These are phyloP conservation scores for Garcia nutans DNA, from an alignment of 345 rosid genomes.

Conservation along the genomic window DNA sequence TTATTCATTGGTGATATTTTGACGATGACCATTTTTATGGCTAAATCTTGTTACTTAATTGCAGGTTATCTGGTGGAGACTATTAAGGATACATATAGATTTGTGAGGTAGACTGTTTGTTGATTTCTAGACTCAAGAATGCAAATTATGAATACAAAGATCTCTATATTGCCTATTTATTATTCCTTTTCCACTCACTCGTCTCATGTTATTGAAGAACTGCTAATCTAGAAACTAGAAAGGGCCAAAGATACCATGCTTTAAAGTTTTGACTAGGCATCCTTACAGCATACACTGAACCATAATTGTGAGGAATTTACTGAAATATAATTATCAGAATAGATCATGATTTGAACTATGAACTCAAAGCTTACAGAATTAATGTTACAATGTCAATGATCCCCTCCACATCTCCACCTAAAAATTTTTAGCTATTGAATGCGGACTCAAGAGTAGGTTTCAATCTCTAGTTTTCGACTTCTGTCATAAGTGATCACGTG, in stretches of 20 bases:
- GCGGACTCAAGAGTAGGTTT: not conserved
- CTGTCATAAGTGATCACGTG: not conserved
- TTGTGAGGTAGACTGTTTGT: constrained; percentile 29
- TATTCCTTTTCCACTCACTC: not conserved
- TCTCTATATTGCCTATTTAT: not conserved
- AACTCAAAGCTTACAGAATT: not conserved
- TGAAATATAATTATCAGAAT: not conserved
- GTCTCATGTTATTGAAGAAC: not conserved
- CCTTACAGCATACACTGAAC: not conserved
- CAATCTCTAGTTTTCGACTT: not conserved
- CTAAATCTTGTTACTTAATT: constrained; percentile 18
- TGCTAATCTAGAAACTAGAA: not conserved
- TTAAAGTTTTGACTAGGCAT: not conserved
- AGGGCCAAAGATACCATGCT: not conserved
- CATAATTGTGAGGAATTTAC: not conserved
- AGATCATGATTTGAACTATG: not conserved
- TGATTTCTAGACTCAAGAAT: not conserved
- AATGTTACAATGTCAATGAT: not conserved
- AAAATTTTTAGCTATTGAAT: not conserved
- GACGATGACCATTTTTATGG: not conserved
- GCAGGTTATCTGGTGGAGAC: constrained; percentile 44
- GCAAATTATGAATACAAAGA: not conserved
- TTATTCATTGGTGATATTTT: not conserved
- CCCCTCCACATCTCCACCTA: no score
- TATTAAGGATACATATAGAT: constrained; percentile 32